These are phyloP conservation scores for Elongisporangium undulatum DNA, from an alignment of 352 stramenopile species.

Conservation along the genomic window DNA sequence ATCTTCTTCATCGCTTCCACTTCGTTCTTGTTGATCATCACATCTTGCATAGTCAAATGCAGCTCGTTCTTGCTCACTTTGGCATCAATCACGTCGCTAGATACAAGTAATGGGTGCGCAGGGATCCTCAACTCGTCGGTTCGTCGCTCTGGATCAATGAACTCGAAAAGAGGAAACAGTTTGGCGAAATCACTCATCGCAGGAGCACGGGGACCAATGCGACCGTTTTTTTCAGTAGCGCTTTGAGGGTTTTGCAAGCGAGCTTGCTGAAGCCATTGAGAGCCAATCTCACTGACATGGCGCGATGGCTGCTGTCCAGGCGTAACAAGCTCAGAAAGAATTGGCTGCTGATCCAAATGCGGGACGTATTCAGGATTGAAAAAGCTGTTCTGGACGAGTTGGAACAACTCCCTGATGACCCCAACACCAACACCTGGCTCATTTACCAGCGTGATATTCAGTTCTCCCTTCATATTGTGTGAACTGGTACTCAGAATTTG, in stretches of 20 bases:
- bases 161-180: slow-evolving; percentile 61
- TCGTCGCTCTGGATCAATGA: slow-evolving; percentile 18
- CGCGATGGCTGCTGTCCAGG: slow-evolving; percentile 7
- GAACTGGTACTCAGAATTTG: slow-evolving; percentile 50
- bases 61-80: slow-evolving; percentile 28
- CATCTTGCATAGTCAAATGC: slow-evolving; percentile 29
- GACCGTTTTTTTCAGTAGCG: slow-evolving; percentile 6
- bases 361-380: slow-evolving; percentile 26
- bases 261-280: slow-evolving; percentile 55
- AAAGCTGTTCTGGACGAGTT: slow-evolving; percentile 63
- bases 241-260: slow-evolving; percentile 24
- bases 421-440: slow-evolving; percentile 59
- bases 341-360: slow-evolving; percentile 1
- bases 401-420: slow-evolving; percentile 71
- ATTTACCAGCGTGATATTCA: slow-evolving; percentile 64
- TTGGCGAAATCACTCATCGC: slow-evolving; percentile 21
- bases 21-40: slow-evolving; percentile 30
- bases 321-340: slow-evolving; percentile 2
- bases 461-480: slow-evolving; percentile 48
- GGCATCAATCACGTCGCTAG: slow-evolving; percentile 24
- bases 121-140: slow-evolving; percentile 31
- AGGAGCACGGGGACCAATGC: slow-evolving; percentile 1
- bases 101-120: slow-evolving; percentile 18
- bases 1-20: slow-evolving; percentile 44
- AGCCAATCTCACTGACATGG: slow-evolving; percentile 53